Evolutionary conservation across 164 flowering plant species (phyloP).

Genomic region (Kalanchoe fedtschenkoi): DNA sequence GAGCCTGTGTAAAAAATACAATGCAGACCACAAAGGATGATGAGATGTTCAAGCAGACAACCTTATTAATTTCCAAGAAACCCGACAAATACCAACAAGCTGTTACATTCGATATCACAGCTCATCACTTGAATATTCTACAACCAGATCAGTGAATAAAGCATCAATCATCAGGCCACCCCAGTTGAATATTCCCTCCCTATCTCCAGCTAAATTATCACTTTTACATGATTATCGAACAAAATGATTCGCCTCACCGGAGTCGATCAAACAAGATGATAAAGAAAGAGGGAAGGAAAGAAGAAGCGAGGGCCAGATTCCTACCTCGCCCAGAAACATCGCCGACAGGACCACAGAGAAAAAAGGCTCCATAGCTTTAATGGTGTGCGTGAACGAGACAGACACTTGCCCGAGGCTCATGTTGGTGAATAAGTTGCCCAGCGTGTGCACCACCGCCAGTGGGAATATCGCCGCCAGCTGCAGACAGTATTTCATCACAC

Average conservation of each 20-base stretch:
- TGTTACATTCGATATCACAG: not conserved
- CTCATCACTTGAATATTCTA: not conserved
- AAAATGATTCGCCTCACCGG: not conserved
- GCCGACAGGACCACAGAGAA: conserved; percentile 92
- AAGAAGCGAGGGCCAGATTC: conserved; percentile 4
- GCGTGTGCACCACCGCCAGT: conserved; percentile 70
- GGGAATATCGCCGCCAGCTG: conserved; percentile 81
- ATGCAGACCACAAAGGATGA: not conserved
- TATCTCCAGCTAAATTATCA: not conserved
- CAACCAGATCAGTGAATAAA: not conserved
- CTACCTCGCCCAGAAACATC: conserved; percentile 87
- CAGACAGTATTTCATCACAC: conserved; percentile 4
- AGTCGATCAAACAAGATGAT: not conserved
- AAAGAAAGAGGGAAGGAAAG: not conserved
- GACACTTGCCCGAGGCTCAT: conserved; percentile 99
- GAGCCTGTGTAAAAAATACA: conserved; percentile 31
- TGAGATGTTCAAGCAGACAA: conserved; percentile 1
- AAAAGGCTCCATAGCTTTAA: conserved; percentile 97
- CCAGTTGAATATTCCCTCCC: not conserved
- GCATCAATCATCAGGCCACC: not conserved
- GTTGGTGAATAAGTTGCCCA: conserved; percentile 94
- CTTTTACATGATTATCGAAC: not conserved
- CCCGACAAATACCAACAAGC: not conserved
- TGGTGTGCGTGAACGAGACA: conserved; percentile 95
- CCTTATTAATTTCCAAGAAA: not conserved